Conservation (phyloP, 805 yeast genomes). For the Candida sanyiensis region DNA sequence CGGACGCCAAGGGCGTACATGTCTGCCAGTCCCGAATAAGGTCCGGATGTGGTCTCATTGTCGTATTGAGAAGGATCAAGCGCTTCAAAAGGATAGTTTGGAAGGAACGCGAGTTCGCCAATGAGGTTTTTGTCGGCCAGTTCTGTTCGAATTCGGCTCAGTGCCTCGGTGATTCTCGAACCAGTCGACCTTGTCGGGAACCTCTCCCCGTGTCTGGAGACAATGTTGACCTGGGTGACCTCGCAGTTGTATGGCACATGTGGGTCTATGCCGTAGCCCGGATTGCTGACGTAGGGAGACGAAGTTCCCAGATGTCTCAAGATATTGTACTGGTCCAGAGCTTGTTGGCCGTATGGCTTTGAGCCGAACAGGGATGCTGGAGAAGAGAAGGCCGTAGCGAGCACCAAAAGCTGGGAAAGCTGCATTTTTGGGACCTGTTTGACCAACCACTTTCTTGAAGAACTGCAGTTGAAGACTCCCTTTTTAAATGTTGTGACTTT, state of each 20-base stretch:
- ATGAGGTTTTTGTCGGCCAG: constrained; percentile 1
- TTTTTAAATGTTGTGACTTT: too few relatives aligned
- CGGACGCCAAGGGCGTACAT: constrained; percentile 44
- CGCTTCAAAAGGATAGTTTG: constrained; percentile 42
- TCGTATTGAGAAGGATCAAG: constrained; percentile 37
- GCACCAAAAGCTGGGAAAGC: too few relatives aligned
- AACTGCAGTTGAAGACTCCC: too few relatives aligned
- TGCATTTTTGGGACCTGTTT: too few relatives aligned
- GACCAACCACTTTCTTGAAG: too few relatives aligned
- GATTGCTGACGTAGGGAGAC: constrained; percentile 46
- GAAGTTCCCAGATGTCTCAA: constrained; percentile 44
- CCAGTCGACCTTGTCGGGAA: constrained; percentile 34
- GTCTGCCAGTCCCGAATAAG: constrained; percentile 48
- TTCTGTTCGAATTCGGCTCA: constrained; percentile 35
- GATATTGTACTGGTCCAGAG: constrained; percentile 41
- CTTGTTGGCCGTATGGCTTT: constrained; percentile 26
- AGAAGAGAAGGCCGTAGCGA: too few relatives aligned
- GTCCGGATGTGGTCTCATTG: constrained; percentile 44
- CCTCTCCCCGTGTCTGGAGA: constrained; percentile 56
- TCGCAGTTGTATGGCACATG: constrained; percentile 46
- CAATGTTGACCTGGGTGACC: constrained; percentile 48
- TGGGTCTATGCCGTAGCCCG: constrained; percentile 47
- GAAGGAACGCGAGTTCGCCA: constrained; percentile 22
- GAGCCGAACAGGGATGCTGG: too few relatives aligned
- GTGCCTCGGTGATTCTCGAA: constrained; percentile 11